These are phyloP conservation scores for Aspergillus conjunctus DNA, from an alignment of 495 filamentous ascomycete species.

Conservation along the genomic window DNA sequence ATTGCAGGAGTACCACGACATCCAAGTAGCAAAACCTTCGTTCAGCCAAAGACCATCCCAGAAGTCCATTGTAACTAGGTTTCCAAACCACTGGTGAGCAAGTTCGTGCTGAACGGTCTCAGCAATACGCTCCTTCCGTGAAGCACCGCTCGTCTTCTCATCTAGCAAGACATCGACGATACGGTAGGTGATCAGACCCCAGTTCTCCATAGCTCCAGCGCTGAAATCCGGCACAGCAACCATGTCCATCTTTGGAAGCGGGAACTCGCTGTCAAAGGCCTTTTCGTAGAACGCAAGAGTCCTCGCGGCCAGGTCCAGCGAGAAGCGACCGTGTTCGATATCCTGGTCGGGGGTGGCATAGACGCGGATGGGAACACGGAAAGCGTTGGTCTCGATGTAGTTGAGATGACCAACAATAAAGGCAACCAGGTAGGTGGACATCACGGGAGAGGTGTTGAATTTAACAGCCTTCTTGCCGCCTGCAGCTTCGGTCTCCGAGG, in stretches of 20 bases:
- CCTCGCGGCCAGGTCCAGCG: conserved; percentile 62
- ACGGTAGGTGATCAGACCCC: conserved; percentile 94
- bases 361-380: conserved; percentile 65
- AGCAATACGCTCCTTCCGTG: conserved; percentile 89
- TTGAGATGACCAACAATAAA: conserved; percentile 71
- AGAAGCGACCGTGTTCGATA: conserved; percentile 66
- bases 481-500: conserved; percentile 56
- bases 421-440: conserved; percentile 71
- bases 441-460: conserved; percentile 65
- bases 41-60: conserved; percentile 99
- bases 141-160: conserved; percentile 87
- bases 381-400: conserved; percentile 63
- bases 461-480: conserved; percentile 63
- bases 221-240: conserved; percentile 94
- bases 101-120: conserved; percentile 96
- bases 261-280: conserved; percentile 56
- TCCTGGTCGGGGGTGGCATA: conserved; percentile 65
- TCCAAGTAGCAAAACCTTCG: conserved; percentile 97
- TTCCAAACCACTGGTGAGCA: conserved; percentile 99
- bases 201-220: conserved; percentile 98
- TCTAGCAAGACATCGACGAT: conserved; percentile 90
- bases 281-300: conserved; percentile 57
- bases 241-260: conserved; percentile 93
- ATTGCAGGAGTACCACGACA: conserved; percentile 62
- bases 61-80: conserved; percentile 99